These are phyloP conservation scores for Leishmania arabica DNA, from an alignment of 208 protist genomes.

Conservation along the genomic window DNA sequence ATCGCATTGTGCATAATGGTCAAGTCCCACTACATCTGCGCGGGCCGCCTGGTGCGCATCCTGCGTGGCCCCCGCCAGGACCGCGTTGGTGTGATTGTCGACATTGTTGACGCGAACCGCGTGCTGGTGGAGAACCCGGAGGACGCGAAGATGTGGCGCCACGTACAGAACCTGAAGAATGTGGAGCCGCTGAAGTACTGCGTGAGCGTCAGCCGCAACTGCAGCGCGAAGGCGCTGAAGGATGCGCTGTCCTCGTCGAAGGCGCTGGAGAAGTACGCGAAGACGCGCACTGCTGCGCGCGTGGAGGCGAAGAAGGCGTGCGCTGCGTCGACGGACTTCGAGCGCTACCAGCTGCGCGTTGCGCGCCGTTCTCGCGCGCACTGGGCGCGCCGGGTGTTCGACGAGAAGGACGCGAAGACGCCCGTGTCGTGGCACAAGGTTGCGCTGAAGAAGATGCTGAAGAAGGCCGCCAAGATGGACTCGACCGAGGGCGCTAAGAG, in stretches of 20 bases:
- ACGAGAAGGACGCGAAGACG: conserved; percentile 87
- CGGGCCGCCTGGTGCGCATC: conserved; percentile 63
- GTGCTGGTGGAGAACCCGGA: conserved; percentile 90
- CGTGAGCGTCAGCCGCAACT: conserved; percentile 67
- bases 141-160: conserved; percentile 91
- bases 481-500: conserved; percentile 72
- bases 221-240: conserved; percentile 79
- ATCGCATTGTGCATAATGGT: conserved; percentile 53
- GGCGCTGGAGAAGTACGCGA: conserved; percentile 86
- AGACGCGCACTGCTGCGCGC: conserved; percentile 75
- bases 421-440: conserved; percentile 92
- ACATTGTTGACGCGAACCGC: conserved; percentile 91
- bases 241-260: conserved; percentile 65
- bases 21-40: conserved; percentile 63
- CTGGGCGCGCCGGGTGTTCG: conserved; percentile 92
- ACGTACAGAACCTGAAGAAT: conserved; percentile 91
- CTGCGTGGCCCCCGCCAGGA: conserved; percentile 62
- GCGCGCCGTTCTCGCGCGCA: conserved; percentile 88
- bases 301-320: conserved; percentile 85
- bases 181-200: conserved; percentile 84
- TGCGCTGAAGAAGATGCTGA: conserved; percentile 84
- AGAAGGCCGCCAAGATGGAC: conserved; percentile 88
- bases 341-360: conserved; percentile 92
- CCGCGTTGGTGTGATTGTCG: conserved; percentile 76
- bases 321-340: conserved; percentile 87